Evolutionary conservation across 2,329 filamentous ascomycete species (phyloP).

Genomic region (Neophaeococcomyces aloes): DNA sequence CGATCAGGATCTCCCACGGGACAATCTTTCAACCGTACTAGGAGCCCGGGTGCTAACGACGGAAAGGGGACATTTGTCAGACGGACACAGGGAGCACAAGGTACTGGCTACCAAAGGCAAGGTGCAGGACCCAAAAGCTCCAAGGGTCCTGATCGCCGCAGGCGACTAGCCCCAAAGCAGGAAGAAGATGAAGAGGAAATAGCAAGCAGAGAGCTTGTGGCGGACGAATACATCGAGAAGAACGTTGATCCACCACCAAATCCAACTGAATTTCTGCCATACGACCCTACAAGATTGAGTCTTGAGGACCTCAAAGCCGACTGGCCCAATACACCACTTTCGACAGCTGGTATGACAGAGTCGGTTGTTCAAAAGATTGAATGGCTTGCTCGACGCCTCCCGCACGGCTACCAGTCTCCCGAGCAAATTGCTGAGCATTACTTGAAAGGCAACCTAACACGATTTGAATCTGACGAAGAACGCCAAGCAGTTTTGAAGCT

Average conservation of each 20-base stretch:
- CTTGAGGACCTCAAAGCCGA: slow-evolving; percentile 16
- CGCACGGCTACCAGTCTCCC: slow-evolving; percentile 21
- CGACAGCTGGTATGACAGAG: slow-evolving; percentile 14
- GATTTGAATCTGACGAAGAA: slow-evolving; percentile 20
- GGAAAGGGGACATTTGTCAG: neutral
- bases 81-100: neutral
- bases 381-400: slow-evolving; percentile 20
- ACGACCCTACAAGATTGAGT: slow-evolving; percentile 16
- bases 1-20: neutral
- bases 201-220: neutral
- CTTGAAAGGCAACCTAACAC: slow-evolving; percentile 17
- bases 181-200: slow-evolving; percentile 4
- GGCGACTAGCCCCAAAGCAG: neutral
- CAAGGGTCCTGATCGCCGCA: neutral
- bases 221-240: slow-evolving; percentile 13
- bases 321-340: slow-evolving; percentile 21
- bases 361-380: slow-evolving; percentile 20
- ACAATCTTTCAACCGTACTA: neutral
- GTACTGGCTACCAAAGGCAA: too few species aligned
- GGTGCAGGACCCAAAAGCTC: neutral
- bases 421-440: slow-evolving; percentile 20
- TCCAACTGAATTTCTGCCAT: slow-evolving; percentile 16
- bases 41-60: too few species aligned
- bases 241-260: slow-evolving; percentile 17
- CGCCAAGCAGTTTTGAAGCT: slow-evolving; percentile 17